A percentile compares a stretch with the other conserved stretches of the same genome.
phyloP scores from a whole-genome alignment of 352 stramenopile species.

The Globisporangium perplexum region DNA sequence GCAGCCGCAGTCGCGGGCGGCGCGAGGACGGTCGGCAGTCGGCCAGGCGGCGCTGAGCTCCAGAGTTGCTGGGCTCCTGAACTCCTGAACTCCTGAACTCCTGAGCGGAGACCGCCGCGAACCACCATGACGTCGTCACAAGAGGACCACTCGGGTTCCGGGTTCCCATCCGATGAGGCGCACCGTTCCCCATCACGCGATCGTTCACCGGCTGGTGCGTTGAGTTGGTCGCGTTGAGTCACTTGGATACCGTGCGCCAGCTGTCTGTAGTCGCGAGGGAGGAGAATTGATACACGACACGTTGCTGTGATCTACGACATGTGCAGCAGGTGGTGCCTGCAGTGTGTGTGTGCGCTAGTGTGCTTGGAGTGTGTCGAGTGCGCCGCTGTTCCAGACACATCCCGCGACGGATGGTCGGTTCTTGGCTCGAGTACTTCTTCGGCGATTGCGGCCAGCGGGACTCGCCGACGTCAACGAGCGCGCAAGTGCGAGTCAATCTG shows the following conservation, averaged over 20 bases:
- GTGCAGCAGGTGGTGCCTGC: background rate
- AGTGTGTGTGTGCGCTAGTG: too few species aligned
- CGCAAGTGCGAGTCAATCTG: background rate
- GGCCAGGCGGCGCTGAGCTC: background rate
- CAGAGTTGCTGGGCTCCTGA: too few species aligned
- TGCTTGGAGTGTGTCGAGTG: too few species aligned
- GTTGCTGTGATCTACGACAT: background rate
- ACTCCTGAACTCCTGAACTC: background rate
- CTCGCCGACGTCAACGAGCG: background rate
- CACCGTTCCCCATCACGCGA: background rate
- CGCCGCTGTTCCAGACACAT: background rate
- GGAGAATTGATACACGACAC: background rate
- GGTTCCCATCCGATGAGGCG: background rate
- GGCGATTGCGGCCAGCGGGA: background rate
- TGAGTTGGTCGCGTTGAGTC: background rate
- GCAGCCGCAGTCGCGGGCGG: slow-evolving; percentile 3
- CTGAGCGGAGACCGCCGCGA: background rate
- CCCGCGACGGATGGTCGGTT: background rate
- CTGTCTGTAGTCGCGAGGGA: background rate
- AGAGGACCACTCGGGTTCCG: background rate
- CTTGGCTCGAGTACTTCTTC: background rate
- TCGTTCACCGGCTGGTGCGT: background rate
- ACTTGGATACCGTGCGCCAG: background rate
- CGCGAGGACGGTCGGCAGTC: background rate
- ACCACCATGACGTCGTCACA: background rate